Percentiles rank a stretch among this genome's conserved stretches.
Conservation (phyloP, 208 protist species). For the Leishmania braziliensis region DNA sequence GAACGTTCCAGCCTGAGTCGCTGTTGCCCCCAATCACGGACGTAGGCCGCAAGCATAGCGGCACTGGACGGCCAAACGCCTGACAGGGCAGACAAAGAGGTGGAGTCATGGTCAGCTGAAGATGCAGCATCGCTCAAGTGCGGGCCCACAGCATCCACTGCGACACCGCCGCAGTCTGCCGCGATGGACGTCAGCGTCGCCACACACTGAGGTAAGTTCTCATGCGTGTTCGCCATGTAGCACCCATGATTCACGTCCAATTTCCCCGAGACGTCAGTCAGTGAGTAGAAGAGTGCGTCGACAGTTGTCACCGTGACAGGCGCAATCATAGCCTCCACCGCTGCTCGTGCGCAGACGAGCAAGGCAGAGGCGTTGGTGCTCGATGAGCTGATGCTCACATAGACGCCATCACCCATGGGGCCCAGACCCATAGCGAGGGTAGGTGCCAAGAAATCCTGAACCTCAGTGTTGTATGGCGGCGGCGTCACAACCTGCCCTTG, state of each 20-base stretch:
- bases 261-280: background rate
- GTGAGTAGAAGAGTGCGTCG: constrained; percentile 19
- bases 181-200: constrained; percentile 21
- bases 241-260: constrained; percentile 29
- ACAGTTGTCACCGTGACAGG: constrained; percentile 18
- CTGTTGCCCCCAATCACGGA: constrained; percentile 17
- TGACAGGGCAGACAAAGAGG: background rate
- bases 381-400: constrained; percentile 1
- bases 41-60: constrained; percentile 22
- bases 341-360: constrained; percentile 17
- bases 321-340: constrained; percentile 8
- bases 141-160: constrained; percentile 22
- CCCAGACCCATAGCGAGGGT: constrained; percentile 19
- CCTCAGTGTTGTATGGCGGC: constrained; percentile 15
- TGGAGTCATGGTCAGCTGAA: background rate
- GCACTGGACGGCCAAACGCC: constrained; percentile 13
- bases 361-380: background rate
- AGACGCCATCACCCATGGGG: constrained; percentile 18
- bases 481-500: background rate
- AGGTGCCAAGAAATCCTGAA: constrained; percentile 27
- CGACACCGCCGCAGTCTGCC: constrained; percentile 23
- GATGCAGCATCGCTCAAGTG: constrained; percentile 7
- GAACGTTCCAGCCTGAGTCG: constrained; percentile 30
- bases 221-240: constrained; percentile 13
- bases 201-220: constrained; percentile 15